Evolutionary conservation across 331 rosid species (phyloP), one percentile per base, ranked within the genome.

Genomic region (Erythrophleum ivorense): DNA sequence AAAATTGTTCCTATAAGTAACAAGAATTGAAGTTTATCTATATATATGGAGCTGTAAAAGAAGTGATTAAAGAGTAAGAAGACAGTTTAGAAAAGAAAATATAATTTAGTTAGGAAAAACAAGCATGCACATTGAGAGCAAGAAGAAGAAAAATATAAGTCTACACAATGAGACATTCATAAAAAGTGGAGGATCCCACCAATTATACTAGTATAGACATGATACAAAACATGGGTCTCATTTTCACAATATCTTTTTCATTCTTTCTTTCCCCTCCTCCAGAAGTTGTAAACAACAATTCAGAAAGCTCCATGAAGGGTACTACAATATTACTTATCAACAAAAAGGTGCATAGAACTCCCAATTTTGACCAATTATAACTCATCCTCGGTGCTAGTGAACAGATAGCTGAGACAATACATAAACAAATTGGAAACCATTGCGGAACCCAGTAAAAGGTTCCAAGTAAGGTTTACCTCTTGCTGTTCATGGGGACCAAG

Each of bases 401-500:
- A 18, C n/a, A 16, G 52, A 67, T 38, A 65, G 48, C 71, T 6
- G 49, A 41, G 1, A 8, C 53, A 19, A 43, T 43, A 43, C 18
- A 41, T 3, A 71, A 63, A 36, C 49, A 77, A 60, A 49, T 64
- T 41, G 59, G 9, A 68, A 63, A 83, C 73, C 72, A 73, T 6
- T 21, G 69, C 2, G 57, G 43, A 55, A 6, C 46, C 50, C 58
- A 49, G 41, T 68, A 66, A 68, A 21, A 33, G 9, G 19, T 18
- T 68, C 8, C 45, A 80, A 52, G 49, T 45, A 29, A 40, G 19
- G 76, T 54, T 63, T 79, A 95, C 98, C 97, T 94, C 94, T 85
- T 92, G 85, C 82, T 84, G 90, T 29, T 92, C 98, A n/a, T 80
- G 78, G 75, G 91, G 83, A 78, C 91, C 88, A 82, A 84, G 82